Percentiles rank a stretch among this genome's conserved stretches.
phyloP scores from a whole-genome alignment of 352 stramenopile genomes.

The Pythium brachiatum region DNA sequence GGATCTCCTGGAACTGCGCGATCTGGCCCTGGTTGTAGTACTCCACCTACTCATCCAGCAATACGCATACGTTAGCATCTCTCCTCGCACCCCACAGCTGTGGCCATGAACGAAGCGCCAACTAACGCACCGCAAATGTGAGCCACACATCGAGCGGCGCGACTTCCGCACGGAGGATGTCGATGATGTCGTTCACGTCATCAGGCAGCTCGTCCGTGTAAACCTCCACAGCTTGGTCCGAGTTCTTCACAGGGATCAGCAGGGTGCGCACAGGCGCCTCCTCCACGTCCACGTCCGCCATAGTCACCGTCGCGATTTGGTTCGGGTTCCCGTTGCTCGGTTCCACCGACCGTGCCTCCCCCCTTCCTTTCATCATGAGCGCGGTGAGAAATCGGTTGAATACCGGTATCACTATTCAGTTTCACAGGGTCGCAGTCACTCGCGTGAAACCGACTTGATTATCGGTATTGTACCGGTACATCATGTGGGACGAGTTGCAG shows the following conservation, averaged over 20 bases:
- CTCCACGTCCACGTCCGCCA: constrained; percentile 30
- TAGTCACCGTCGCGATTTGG: constrained; percentile 9
- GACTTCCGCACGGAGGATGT: constrained; percentile 88
- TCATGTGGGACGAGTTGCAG: constrained; percentile 2
- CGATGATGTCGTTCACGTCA: constrained; percentile 91
- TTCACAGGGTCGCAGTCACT: not conserved
- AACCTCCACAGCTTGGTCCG: constrained; percentile 86
- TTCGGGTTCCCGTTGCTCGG: not conserved
- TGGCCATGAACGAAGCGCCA: no score
- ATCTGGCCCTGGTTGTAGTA: constrained; percentile 87
- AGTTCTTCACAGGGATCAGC: constrained; percentile 90
- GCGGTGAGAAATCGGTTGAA: not conserved
- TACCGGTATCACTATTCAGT: not conserved
- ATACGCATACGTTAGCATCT: no score
- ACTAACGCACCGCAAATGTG: constrained; percentile 75
- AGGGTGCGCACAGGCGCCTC: constrained; percentile 53
- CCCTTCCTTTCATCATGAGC: not conserved
- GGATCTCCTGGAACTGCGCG: constrained; percentile 83
- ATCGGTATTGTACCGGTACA: constrained; percentile 8
- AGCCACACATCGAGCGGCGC: constrained; percentile 90
- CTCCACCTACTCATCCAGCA: constrained; percentile 53
- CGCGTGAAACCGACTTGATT: constrained; percentile 9
- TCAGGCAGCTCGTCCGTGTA: constrained; percentile 88
- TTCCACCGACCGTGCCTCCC: no score
- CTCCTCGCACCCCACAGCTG: no score